Evolutionary conservation across 306 rosid species (phyloP), one percentile per base, ranked within the genome.

Genomic region (Spatholobus suberectus): DNA sequence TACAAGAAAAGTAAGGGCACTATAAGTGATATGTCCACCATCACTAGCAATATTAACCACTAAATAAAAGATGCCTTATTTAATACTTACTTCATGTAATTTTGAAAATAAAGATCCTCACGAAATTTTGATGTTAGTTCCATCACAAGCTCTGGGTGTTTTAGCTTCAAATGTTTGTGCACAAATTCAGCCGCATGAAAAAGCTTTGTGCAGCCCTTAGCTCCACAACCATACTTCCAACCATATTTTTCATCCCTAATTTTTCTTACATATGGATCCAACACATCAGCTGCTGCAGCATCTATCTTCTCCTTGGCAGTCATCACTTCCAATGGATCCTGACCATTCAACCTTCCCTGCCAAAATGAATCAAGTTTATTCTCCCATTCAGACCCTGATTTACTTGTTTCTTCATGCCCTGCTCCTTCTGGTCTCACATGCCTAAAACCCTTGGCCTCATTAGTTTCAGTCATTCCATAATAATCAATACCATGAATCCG

Each of bases 211-310:
- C 99, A 96, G 41, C 99, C 92, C 92, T 94, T 96, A 44, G 99
- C 99, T 86, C 99, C 99, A 82, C 99, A 96, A 47, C 99, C 99
- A 92, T 96, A 96, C 84, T 96, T 96, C 99, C 99, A 96, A 44
- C 99, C 99, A 89, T 96, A 96, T 82, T 96, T 96, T 73, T 96
- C 99, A 92, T 96, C 99, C 87, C 99, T 92, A 57, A 96, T 96
- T 86, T 96, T 96, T 55, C 99, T 90, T 14, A 96, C 98, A 80
- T 78, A 85, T 35, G 99, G 99, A 85, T 94, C 99, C 84, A 96
- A 84, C 75, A 87, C 85, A 84, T 92, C 97, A 81, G 77, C 76
- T 73, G 99, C 98, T 41, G 97, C 91, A 34, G 98, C 92, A 84
- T 94, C 99, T 92, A 96, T 91, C 89, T 91, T 96, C 76, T 96